phyloP scores from a whole-genome alignment of 257 asterid genomes.

The Echium plantagineum region DNA sequence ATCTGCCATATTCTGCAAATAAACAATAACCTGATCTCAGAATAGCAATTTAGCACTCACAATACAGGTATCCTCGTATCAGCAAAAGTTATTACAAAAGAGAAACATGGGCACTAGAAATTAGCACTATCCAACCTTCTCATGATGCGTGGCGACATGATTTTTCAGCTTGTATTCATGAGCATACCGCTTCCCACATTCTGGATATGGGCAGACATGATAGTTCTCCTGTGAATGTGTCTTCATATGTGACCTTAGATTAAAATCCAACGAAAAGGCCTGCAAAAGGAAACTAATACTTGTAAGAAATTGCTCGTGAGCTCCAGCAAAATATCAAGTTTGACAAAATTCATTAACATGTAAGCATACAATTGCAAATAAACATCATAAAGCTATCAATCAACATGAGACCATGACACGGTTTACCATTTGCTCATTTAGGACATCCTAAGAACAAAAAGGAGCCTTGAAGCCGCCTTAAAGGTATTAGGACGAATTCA shows the following conservation, averaged over 20 bases:
- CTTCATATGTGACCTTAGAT: conserved; percentile 95
- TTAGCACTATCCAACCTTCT: conserved; percentile 41
- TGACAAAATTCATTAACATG: background rate
- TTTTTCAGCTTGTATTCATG: conserved; percentile 96
- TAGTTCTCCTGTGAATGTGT: conserved; percentile 99
- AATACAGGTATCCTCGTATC: background rate
- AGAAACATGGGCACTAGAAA: background rate
- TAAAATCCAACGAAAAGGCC: conserved; percentile 97
- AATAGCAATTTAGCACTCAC: too few relatives aligned
- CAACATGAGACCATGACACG: too few relatives aligned
- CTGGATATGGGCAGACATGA: conserved; percentile 87
- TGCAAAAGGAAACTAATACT: conserved; percentile 20
- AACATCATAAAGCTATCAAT: background rate
- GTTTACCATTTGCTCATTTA: too few relatives aligned
- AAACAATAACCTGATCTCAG: background rate
- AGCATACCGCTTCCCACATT: conserved; percentile 95
- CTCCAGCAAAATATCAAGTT: background rate
- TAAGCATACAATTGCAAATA: background rate
- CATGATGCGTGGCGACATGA: conserved; percentile 73
- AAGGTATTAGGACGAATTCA: too few relatives aligned
- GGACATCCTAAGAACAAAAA: too few relatives aligned
- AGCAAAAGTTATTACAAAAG: background rate
- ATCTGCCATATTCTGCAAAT: conserved; percentile 38
- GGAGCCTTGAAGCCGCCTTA: too few relatives aligned
- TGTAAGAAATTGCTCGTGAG: conserved; percentile 1